Base-by-base conservation (phyloP, 495 filamentous ascomycete genomes). In the Daldinia childiae region DNA sequence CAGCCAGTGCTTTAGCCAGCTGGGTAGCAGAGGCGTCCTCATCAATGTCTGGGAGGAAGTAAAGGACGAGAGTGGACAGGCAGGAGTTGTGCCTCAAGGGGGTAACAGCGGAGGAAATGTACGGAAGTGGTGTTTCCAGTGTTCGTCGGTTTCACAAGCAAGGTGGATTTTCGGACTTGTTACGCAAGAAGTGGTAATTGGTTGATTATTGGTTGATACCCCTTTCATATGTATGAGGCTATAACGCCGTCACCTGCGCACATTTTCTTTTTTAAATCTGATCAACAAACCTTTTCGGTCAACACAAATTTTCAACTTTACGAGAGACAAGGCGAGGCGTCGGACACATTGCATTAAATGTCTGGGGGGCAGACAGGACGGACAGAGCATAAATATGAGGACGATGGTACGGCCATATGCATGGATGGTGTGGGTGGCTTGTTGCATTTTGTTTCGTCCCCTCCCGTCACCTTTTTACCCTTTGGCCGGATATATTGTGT, bases 1-100 rank as follows among this genome's bases (percentile, higher is more conserved):
- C 4, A 91, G 92, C 78, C 90, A 86, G 69, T 92, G 90, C 60
- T 99, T 99, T 76, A 91, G 93, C 74, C 85, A 92, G 7, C 84
- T 97, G 30, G 94, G 91, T 0, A 83, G 90, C 55, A 91, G 89
- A 45, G 95, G 95, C 7, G 93, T 99, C 74, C 92, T 93, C 14
- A 85, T 96, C 55, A 94, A 89, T 62, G 90, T 98, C 11, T 93
- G 93, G 87, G 91, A 95, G 74, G 92, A 95, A 75, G 84, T 90
- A 43, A 83, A 89, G 24, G 92, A 91, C 26, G 86, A 88, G 68
- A 85, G 90, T 73, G 91, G 91, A 0, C 84, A 87, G 64, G 82
- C 90, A 17, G 92, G 92, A 11, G 81, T 85, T 1, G 88, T 89
- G 30, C 88, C 89, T 0, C 84, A 89, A 57, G 84, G 85, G 39